Conservation (phyloP, 2,329 filamentous ascomycete genomes). For the Nothophaeocryptopus gaeumannii region DNA sequence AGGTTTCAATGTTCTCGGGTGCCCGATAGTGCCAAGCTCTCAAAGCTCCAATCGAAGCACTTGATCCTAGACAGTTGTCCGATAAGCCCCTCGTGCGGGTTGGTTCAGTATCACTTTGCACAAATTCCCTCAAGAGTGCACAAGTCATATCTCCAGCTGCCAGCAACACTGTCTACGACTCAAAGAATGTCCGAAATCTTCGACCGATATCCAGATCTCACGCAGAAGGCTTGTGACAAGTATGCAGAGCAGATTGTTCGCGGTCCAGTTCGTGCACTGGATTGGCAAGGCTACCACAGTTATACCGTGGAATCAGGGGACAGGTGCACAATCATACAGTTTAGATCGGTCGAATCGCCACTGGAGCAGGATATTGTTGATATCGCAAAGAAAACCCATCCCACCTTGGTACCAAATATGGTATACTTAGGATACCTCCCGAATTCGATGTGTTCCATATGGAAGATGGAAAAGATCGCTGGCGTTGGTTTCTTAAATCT, state of each 20-base stretch:
- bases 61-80: background rate
- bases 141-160: background rate
- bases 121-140: background rate
- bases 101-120: background rate
- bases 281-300: background rate
- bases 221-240: background rate
- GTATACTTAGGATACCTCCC: too few relatives aligned
- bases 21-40: background rate
- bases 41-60: background rate
- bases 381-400: background rate
- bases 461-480: conserved; percentile 1
- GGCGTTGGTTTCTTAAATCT: background rate
- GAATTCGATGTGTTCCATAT: background rate
- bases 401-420: background rate
- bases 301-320: background rate
- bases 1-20: background rate
- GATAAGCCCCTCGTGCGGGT: background rate
- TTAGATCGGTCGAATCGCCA: background rate
- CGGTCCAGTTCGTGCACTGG: background rate
- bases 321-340: background rate
- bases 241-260: background rate
- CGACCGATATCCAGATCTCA: background rate
- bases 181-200: background rate
- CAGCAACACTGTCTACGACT: background rate
- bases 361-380: background rate